These are phyloP conservation scores for Podaxis pistillaris DNA, from an alignment of 768 basidiomycete species.

Conservation along the genomic window DNA sequence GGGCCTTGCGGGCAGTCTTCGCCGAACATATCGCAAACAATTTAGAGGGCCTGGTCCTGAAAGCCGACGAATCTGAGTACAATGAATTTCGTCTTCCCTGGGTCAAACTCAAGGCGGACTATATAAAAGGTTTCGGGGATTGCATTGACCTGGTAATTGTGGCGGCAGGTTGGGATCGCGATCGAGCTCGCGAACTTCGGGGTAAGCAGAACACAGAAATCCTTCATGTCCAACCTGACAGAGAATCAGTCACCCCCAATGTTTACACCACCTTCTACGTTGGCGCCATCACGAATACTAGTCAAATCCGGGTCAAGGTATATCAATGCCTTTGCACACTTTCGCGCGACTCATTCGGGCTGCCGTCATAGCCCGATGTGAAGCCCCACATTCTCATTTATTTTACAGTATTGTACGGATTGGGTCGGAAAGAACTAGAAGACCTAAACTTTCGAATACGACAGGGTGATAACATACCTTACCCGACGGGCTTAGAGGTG, in stretches of 20 bases:
- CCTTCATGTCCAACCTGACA: background rate
- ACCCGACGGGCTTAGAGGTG: slow-evolving; percentile 13
- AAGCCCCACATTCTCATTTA: slow-evolving; percentile 69
- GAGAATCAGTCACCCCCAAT: slow-evolving; percentile 57
- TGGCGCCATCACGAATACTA: slow-evolving; percentile 58
- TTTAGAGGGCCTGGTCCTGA: slow-evolving; percentile 77
- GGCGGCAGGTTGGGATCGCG: slow-evolving; percentile 78
- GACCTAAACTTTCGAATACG: slow-evolving; percentile 67
- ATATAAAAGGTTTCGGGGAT: slow-evolving; percentile 84
- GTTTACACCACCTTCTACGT: slow-evolving; percentile 81
- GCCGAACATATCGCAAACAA: slow-evolving; percentile 47
- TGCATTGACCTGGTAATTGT: slow-evolving; percentile 75
- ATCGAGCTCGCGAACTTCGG: slow-evolving; percentile 71
- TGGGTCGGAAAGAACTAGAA: slow-evolving; percentile 65
- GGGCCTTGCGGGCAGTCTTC: slow-evolving; percentile 42
- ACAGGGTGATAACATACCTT: slow-evolving; percentile 37
- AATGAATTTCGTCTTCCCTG: slow-evolving; percentile 65
- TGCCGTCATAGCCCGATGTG: slow-evolving; percentile 31
- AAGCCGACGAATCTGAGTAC: slow-evolving; percentile 68
- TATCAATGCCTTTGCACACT: too few species aligned
- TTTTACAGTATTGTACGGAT: slow-evolving; percentile 77
- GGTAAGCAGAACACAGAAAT: slow-evolving; percentile 40
- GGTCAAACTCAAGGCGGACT: slow-evolving; percentile 90
- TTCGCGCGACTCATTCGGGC: background rate
- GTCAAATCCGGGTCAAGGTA: slow-evolving; percentile 39